phyloP scores from a whole-genome alignment of 805 yeast genomes.

The Monosporozyma yasuniensis region DNA sequence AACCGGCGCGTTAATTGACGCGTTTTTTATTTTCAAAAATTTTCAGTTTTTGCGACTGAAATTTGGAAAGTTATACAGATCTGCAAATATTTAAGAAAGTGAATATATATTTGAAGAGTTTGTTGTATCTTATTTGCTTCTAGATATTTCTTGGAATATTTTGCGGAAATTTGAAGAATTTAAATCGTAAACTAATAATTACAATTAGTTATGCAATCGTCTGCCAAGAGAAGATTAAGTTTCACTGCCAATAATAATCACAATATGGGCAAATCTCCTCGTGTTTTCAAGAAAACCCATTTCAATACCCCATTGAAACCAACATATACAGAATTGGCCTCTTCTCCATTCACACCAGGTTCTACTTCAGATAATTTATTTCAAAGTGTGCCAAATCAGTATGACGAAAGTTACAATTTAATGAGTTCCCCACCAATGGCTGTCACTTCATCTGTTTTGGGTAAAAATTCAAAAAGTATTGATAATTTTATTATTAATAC shows the following conservation, averaged over 20 bases:
- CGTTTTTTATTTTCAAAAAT: background rate
- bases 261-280: background rate
- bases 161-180: too few relatives aligned
- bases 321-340: background rate
- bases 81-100: background rate
- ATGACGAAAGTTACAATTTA: background rate
- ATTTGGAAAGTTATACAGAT: background rate
- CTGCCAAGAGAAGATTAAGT: slow-evolving; percentile 1
- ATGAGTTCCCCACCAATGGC: slow-evolving; percentile 5
- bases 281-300: background rate
- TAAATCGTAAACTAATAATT: background rate
- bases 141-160: too few relatives aligned
- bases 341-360: slow-evolving; percentile 5
- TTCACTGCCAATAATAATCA: background rate
- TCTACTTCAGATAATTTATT: slow-evolving; percentile 3
- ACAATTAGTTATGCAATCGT: background rate
- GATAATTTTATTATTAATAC: background rate
- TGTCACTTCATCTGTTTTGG: background rate
- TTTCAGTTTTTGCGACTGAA: background rate
- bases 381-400: slow-evolving; percentile 5
- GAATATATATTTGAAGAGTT: background rate
- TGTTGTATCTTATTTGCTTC: background rate
- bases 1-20: slow-evolving; percentile 6
- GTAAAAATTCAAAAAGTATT: background rate
- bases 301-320: background rate